Base-by-base conservation (phyloP, 257 asterid species). In the Fraxinus cuspidata region DNA sequence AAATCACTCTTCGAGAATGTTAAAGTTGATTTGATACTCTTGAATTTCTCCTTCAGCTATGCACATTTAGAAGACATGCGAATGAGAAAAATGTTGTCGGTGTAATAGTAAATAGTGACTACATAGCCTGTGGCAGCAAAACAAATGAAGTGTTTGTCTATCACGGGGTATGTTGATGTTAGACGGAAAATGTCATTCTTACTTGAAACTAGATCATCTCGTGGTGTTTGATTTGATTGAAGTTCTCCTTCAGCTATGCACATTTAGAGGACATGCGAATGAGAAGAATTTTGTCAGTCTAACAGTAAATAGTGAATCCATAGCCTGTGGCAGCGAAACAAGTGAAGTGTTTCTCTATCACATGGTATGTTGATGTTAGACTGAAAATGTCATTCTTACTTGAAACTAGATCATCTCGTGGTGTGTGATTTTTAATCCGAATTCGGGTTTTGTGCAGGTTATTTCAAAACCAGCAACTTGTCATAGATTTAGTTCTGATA, bases 241-340 rank as follows among this genome's bases (percentile, higher is more conserved):
- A n/a, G n/a, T n/a, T n/a, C n/a, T n/a, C n/a, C n/a, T n/a, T n/a
- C n/a, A n/a, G n/a, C 21, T 2, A 56, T 3, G 35, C 35, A 32
- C 35, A 32, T 32, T 32, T 32, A 32, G 35, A 32, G 35, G 35
- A 32, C 35, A 32, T 32, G 5, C 35, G 5, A 32, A 32, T 32
- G 5, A 32, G 35, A 91, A 89, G 81, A 93, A 91, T 74, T 91
- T 90, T 74, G 97, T 93, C 13, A 96, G 98, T 37, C 88, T 93
- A 58, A 84, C 93, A 2, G 97, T 86, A 70, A 90, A 88, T 83
- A 79, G 84, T 7, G 93, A 93, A 64, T 91, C 91, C 84, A 77
- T 93, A 44, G 97, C 97, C 49, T 93, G 98, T 81, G 98, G 98
- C 28, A 93, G 98, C 4, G 97, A 93, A 86, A 91, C 96, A 74